A percentile compares a stretch with the other conserved stretches of the same genome.
Conservation (phyloP, 2,329 filamentous ascomycete genomes). For the Fusarium nematophilum region DNA sequence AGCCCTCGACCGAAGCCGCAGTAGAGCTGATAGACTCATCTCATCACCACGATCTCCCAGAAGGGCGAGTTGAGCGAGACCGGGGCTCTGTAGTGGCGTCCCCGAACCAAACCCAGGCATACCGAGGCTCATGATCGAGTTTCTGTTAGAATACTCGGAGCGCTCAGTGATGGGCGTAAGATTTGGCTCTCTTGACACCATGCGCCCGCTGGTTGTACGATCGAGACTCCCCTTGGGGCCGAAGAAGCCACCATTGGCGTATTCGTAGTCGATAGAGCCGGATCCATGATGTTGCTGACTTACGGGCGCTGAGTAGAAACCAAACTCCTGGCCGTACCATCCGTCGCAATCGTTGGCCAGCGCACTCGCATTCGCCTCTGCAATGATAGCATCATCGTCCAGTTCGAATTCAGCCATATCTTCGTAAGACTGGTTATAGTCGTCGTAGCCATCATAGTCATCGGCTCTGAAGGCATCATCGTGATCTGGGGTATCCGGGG, state of each 20-base stretch:
- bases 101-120: conserved; percentile 54
- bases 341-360: conserved; percentile 92
- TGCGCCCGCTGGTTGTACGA: conserved; percentile 78
- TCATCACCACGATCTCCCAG: conserved; percentile 68
- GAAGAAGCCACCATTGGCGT: conserved; percentile 89
- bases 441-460: conserved; percentile 59
- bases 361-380: conserved; percentile 93
- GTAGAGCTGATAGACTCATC: conserved; percentile 78
- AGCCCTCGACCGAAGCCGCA: conserved; percentile 78
- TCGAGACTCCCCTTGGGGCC: conserved; percentile 76
- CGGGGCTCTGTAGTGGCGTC: conserved; percentile 72
- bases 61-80: conserved; percentile 80
- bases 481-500: conserved; percentile 20
- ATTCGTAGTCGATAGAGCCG: conserved; percentile 62
- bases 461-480: conserved; percentile 46
- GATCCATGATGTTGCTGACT: conserved; percentile 57
- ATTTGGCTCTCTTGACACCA: conserved; percentile 85
- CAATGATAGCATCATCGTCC: conserved; percentile 91
- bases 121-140: conserved; percentile 82
- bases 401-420: conserved; percentile 76
- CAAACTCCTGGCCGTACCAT: conserved; percentile 96
- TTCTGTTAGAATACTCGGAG: conserved; percentile 95
- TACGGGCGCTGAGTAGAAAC: conserved; percentile 82
- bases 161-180: conserved; percentile 96
- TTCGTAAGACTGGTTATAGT: conserved; percentile 67